Evolutionary conservation across 306 rosid species (phyloP), one percentile per base, ranked within the genome.

Genomic region (Quercus alba): DNA sequence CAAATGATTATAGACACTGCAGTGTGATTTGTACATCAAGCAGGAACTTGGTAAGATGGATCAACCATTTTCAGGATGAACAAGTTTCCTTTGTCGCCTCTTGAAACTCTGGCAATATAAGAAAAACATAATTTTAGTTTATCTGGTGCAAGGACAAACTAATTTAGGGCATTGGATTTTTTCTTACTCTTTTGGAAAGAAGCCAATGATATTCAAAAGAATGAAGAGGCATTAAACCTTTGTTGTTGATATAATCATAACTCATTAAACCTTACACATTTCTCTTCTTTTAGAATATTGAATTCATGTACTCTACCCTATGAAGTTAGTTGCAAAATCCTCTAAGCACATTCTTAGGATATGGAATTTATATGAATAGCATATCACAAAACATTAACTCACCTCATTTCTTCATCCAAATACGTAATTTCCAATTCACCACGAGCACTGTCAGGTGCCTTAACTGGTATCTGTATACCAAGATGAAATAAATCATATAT

Each of bases 51-150:
- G 79, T 94, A 94, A 17, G 97, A 91, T 28, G 91, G 97, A 81
- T 94, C 94, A 1, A 91, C 85, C 98, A 92, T 88, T 86, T 89
- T 94, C 90, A 91, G 78, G 83, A 94, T 72, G 87, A 94, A 92
- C 87, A 94, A 82, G 89, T 94, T 94, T 79, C 98, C 98, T 84
- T 87, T 89, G 80, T 94, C 97, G 25, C 97, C 97, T 87, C 97
- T 91, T 57, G 98, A 92, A 57, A 94, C 89, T 86, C 98, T 92
- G 97, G 77, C 46, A 86, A 69, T 52, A 74, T 19, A 59, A 52
- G 28, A 72, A 18, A 14, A 56, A 71, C 12, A 33, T 70, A 31
- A 72, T 46, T 38, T 26, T 58, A n/a, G 4, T 58, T 41, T 41
- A 41, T 13, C 17, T 49, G 5, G 54, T 49, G 17, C 54, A 49